A percentile compares a stretch with the other conserved stretches of the same genome.
phyloP scores from a whole-genome alignment of 257 asterid genomes.

The Mitragyna speciosa region DNA sequence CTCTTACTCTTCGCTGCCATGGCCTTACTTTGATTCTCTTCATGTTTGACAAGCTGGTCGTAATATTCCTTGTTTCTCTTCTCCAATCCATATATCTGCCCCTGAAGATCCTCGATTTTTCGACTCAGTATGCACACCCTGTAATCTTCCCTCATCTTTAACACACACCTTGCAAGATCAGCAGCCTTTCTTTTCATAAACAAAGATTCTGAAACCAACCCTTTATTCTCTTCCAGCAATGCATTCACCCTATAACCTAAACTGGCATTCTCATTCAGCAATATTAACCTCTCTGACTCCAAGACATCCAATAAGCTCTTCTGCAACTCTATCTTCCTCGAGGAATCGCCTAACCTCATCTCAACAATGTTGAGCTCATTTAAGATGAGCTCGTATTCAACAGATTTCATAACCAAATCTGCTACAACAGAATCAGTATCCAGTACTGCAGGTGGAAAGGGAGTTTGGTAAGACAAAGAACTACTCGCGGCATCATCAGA shows the following conservation, averaged over 20 bases:
- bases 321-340: slow-evolving; percentile 78
- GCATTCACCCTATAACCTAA: slow-evolving; percentile 65
- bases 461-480: slow-evolving; percentile 59
- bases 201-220: slow-evolving; percentile 68
- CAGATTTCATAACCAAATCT: slow-evolving; percentile 65
- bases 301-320: slow-evolving; percentile 79
- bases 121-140: slow-evolving; percentile 76
- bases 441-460: slow-evolving; percentile 14
- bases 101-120: slow-evolving; percentile 95
- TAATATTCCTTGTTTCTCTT: slow-evolving; percentile 83
- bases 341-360: slow-evolving; percentile 51
- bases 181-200: slow-evolving; percentile 84
- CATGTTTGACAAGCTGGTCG: slow-evolving; percentile 55
- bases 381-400: slow-evolving; percentile 58
- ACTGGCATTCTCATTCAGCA: slow-evolving; percentile 74
- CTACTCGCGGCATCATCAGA: slow-evolving; percentile 93
- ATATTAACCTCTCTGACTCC: slow-evolving; percentile 85
- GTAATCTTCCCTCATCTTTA: slow-evolving; percentile 85
- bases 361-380: slow-evolving; percentile 59
- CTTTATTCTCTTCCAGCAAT: slow-evolving; percentile 76
- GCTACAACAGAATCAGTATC: slow-evolving; percentile 63
- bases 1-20: slow-evolving; percentile 29
- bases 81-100: slow-evolving; percentile 79
- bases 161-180: slow-evolving; percentile 78
- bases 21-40: slow-evolving; percentile 28